Percentiles rank a stretch among this genome's conserved stretches.
phyloP scores from a whole-genome alignment of 192 early-diverging fungal genomes.

The Backusella tuberculispora region DNA sequence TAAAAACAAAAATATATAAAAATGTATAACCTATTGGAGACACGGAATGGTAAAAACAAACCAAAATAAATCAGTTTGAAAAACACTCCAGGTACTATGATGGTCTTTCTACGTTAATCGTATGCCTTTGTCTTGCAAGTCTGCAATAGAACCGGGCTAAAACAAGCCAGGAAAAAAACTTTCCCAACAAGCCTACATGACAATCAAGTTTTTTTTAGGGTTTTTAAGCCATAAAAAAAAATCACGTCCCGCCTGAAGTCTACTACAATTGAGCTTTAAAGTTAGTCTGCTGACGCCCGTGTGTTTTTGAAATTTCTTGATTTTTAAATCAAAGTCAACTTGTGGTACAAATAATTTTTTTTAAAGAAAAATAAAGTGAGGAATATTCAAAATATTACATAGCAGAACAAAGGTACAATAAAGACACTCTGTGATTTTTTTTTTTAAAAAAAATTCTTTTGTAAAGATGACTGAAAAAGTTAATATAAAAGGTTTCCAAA shows the following conservation, averaged over 20 bases:
- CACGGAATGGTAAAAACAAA: conserved; percentile 24
- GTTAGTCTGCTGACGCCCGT: not conserved
- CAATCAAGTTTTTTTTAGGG: not conserved
- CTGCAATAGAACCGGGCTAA: conserved; percentile 30
- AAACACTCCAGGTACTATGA: conserved; percentile 38
- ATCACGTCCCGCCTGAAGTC: conserved; percentile 20
- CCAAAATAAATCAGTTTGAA: not conserved
- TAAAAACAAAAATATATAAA: not conserved
- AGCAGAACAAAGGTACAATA: too few relatives aligned
- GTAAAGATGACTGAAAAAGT: too few relatives aligned
- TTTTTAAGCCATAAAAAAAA: not conserved
- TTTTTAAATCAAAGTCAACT: conserved; percentile 1
- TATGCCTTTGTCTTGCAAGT: conserved; percentile 17
- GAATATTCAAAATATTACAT: too few relatives aligned
- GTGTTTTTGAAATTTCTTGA: not conserved
- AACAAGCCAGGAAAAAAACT: conserved; percentile 34
- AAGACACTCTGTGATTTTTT: too few relatives aligned
- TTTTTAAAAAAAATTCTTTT: too few relatives aligned
- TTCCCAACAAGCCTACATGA: conserved; percentile 27
- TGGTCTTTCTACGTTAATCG: conserved; percentile 23
- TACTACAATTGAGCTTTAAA: not conserved
- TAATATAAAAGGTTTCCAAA: too few relatives aligned
- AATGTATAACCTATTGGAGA: conserved; percentile 40
- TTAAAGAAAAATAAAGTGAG: not conserved
- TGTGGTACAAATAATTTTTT: not conserved